Base-by-base conservation (phyloP, 2,329 filamentous ascomycete genomes). In the Aspergillus niger region DNA sequence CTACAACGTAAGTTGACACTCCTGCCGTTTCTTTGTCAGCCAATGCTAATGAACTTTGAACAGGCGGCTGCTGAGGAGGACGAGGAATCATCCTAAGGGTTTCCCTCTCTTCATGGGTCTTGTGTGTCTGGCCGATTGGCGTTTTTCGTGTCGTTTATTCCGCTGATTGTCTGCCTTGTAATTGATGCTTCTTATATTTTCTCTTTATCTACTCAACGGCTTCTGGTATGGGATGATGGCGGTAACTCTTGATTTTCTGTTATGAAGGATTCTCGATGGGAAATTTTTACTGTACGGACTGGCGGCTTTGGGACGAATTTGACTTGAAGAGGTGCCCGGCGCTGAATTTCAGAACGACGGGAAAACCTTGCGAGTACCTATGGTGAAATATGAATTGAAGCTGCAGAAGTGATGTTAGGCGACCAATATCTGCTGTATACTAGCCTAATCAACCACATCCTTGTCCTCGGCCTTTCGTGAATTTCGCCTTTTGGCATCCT, bases 1-100 rank as follows among this genome's bases (percentile, higher is more conserved):
- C 67, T 99, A 96, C 85, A 89, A 92, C 74, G 92, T 96, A 84
- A 83, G 89, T 81, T 43, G 36, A 30, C 26, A 39, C 32, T 11
- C 15, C 20, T 30, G 3, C 51, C 28, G 50, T 30, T 48, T 32
- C 7, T n/a, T 28, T 13, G 11, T 8, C 43, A 41, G 57, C 49
- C 7, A 6, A 22, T 59, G 30, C 47, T 61, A 58, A 65, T 49
- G 53, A 60, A 56, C 54, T 20, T 24, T 13, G 39, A 53, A 28
- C 64, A 88, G 83, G 84, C 85, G 74, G 83, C 80, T 63, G 83
- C 81, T 63, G 85, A 81, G 70, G 85, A 85, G 59, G 82, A 86
- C 62, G 86, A 89, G 56, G 77, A 79, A 57, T 77, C 75, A 38
- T 70, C 72, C 59, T 77, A 74, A 72, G 59, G 57, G 51, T 59